A percentile compares a stretch with the other conserved stretches of the same genome.
Evolutionary conservation across 352 stramenopile species (phyloP).

Genomic region (Globisporangium iwayamae): DNA sequence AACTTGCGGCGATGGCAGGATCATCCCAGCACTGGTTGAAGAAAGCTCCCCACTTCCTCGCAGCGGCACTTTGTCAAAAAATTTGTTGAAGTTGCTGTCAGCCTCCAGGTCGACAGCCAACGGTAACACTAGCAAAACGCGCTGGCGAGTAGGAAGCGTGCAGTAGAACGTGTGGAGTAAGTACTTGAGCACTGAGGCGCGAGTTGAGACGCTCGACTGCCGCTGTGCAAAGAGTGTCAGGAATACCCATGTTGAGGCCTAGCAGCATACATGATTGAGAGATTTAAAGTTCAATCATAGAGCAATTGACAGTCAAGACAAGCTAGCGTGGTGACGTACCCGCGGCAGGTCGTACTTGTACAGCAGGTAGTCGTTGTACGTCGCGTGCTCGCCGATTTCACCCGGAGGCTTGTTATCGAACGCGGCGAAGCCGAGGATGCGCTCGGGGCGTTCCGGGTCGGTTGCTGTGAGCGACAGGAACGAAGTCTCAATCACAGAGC

Average conservation of each 20-base stretch:
- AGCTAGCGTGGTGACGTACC: conserved; percentile 19
- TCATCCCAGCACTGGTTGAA: conserved; percentile 10
- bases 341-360: conserved; percentile 51
- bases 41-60: conserved; percentile 6
- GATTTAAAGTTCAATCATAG: not conserved
- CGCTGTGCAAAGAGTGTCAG: conserved; percentile 56
- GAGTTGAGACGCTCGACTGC: conserved; percentile 27
- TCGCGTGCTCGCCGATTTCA: conserved; percentile 35
- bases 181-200: conserved; percentile 42
- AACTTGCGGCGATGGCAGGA: conserved; percentile 19
- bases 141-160: conserved; percentile 33
- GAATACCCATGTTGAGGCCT: conserved; percentile 50
- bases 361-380: conserved; percentile 37
- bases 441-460: conserved; percentile 42
- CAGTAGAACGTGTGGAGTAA: conserved; percentile 53
- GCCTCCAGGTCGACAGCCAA: conserved; percentile 39
- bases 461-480: conserved; percentile 63
- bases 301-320: too few relatives aligned
- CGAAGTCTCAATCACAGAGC: conserved; percentile 68
- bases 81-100: conserved; percentile 54
- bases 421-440: conserved; percentile 57
- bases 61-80: conserved; percentile 37
- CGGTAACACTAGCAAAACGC: conserved; percentile 53
- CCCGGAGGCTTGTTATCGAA: conserved; percentile 52
- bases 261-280: not conserved